phyloP scores from a whole-genome alignment of 306 rosid genomes.

The Cucumis sativus region Cucumber_9930_V3 NC_026658.2:25802001-25802500 shows the following conservation, averaged over 20 bases:
- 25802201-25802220: too few relatives aligned
- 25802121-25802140: too few relatives aligned
- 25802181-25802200: too few relatives aligned
- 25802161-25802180: too few relatives aligned
- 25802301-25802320: neutral
- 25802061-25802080: neutral
- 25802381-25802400: neutral
- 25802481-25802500: neutral
- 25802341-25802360: neutral
- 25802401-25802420: neutral
- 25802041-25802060: conserved; percentile 78
- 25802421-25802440: neutral
- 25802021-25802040: conserved; percentile 76
- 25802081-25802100: neutral
- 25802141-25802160: too few relatives aligned
- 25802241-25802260: neutral
- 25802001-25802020: conserved; percentile 93
- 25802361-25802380: neutral
- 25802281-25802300: neutral
- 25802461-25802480: neutral
- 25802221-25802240: neutral
- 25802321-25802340: neutral
- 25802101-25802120: neutral
- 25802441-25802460: neutral
- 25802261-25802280: too few relatives aligned